Percentiles rank a stretch among this genome's conserved stretches.
Conservation (phyloP, 306 rosid species). For the Trifolium subterraneum region DNA sequence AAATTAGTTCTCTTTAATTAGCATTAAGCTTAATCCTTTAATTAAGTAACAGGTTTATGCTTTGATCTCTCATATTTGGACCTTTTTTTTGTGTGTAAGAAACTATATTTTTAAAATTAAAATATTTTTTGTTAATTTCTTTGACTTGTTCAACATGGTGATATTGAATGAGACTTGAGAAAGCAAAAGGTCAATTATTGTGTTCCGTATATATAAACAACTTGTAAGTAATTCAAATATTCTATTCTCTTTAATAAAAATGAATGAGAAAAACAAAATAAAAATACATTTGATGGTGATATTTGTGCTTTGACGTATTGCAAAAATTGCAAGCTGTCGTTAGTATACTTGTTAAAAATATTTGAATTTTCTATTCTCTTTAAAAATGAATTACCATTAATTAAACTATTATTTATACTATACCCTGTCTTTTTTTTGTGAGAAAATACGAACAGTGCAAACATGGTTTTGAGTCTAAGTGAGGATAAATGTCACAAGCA, state of each 20-base stretch:
- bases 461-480: background rate
- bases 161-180: background rate
- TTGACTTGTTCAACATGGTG: constrained; percentile 36
- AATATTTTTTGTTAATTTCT: background rate
- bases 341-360: background rate
- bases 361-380: background rate
- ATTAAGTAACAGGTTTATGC: no score
- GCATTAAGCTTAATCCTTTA: no score
- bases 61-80: background rate
- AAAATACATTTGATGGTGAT: background rate
- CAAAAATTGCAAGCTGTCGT: background rate
- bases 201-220: background rate
- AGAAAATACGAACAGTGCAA: background rate
- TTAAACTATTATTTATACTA: background rate
- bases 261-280: background rate
- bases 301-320: background rate
- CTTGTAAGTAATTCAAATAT: background rate
- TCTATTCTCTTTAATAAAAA: background rate
- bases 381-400: background rate
- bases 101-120: no score
- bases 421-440: background rate
- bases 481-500: background rate
- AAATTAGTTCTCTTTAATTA: background rate
- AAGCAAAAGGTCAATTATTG: constrained; percentile 15
- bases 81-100: no score